A percentile compares a stretch with the other conserved stretches of the same genome.
phyloP scores from a whole-genome alignment of 768 basidiomycete genomes.

The Termitomyces sp. region DNA sequence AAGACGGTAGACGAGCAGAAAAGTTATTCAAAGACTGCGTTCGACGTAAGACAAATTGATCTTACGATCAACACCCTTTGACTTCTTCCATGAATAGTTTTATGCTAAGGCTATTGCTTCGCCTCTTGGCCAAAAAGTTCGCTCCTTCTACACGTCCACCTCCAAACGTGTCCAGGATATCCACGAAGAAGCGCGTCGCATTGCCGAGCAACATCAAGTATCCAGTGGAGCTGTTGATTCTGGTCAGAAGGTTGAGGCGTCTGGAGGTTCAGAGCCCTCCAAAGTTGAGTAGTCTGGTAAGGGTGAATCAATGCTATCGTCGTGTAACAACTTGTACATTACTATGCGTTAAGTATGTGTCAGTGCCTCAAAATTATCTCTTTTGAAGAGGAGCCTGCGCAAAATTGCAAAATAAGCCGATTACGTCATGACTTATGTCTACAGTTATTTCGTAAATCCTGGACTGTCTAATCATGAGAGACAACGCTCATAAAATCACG shows the following conservation, averaged over 20 bases:
- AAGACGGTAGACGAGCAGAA: constrained; percentile 78
- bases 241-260: constrained; percentile 1
- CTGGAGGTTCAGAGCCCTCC: not conserved
- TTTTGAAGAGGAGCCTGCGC: too few relatives aligned
- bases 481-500: not conserved
- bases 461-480: not conserved
- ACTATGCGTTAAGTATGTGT: too few relatives aligned
- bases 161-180: constrained; percentile 88
- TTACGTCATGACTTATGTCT: too few relatives aligned
- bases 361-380: too few relatives aligned
- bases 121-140: constrained; percentile 71
- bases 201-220: constrained; percentile 57
- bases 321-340: not conserved
- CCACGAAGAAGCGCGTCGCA: constrained; percentile 87
- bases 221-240: not conserved
- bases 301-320: not conserved
- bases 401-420: too few relatives aligned
- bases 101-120: constrained; percentile 74
- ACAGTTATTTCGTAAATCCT: too few relatives aligned
- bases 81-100: constrained; percentile 40
- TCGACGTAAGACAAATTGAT: constrained; percentile 43
- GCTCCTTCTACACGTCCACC: constrained; percentile 80
- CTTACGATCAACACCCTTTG: not conserved
- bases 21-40: constrained; percentile 64
- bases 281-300: not conserved